Base-by-base conservation (phyloP, 768 basidiomycete species). In the Phaeotremella fagi region DNA sequence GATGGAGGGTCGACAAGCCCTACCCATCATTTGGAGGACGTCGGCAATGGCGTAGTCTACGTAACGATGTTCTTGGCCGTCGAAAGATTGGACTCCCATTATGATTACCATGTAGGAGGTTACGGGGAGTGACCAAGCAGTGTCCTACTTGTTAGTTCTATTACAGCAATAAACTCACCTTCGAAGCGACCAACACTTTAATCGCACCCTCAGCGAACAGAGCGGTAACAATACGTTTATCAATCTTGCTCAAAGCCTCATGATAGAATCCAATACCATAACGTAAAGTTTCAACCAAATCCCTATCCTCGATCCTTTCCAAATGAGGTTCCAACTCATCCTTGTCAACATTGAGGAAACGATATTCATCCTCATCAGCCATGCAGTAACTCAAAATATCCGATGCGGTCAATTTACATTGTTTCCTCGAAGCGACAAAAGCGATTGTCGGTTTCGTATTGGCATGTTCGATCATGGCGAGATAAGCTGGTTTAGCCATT, bases 1-100 rank as follows among this genome's bases (percentile, higher is more conserved):
- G 63, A 90, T 83, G 35, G 77, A 74, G 5, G 95, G 94, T 15
- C 92, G 85, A 72, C 92, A 97, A 0, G 95, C 95, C n/a, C 85
- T 83, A 37, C 94, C 95, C 85, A 98, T 94, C 94, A 99, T 98
- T 71, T 98, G 95, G 1, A 98, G 81, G 4, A 99, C 88, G 64
- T 98, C 94, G 82, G 94, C 94, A 54, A 99, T 90, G 3, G 94
- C 91, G 70, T 98, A 97, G 74, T 98, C 95, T 60, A 92, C 81
- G 62, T 99, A 99, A 41, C 95, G 87, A 70, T 98, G 95, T 66
- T 99, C 95, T 75, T 90, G 88, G 68, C 94, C 94, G 73, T 98
- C 92, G 64, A 87, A 98, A 54, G 76, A 86, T 69, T 99, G 95
- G 0, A 97, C 91, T n/a, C 94, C 94, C 92, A 98, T 97, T 64